Evolutionary conservation across 2,329 filamentous ascomycete species (phyloP).

Genomic region (Graphilbum ipis-grandicollis): DNA sequence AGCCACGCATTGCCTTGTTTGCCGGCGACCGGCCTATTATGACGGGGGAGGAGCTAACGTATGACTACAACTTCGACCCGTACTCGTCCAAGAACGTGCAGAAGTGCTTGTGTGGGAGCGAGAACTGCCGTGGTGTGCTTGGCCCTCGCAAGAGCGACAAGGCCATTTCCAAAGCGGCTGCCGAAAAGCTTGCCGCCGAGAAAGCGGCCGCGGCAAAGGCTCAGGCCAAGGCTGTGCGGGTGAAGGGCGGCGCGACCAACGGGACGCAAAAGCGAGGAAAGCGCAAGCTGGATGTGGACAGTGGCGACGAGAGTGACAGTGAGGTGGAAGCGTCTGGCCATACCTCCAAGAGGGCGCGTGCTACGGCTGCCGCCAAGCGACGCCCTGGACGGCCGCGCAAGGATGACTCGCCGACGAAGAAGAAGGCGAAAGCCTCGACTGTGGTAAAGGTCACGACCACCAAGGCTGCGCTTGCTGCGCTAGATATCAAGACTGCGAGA

Average conservation of each 20-base stretch:
- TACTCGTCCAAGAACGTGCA: slow-evolving; percentile 54
- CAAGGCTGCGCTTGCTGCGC: not conserved
- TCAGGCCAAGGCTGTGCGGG: not conserved
- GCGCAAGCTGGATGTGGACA: slow-evolving; percentile 4
- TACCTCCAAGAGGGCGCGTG: slow-evolving; percentile 5
- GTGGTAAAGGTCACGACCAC: slow-evolving; percentile 1
- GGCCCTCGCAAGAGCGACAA: slow-evolving; percentile 40
- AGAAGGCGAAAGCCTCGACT: not conserved
- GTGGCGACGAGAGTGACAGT: slow-evolving; percentile 3
- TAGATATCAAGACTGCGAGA: not conserved
- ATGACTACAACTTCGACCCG: slow-evolving; percentile 67
- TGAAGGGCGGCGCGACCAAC: not conserved
- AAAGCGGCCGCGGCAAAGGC: slow-evolving; percentile 5
- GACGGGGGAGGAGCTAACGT: slow-evolving; percentile 91
- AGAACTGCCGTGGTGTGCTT: slow-evolving; percentile 46
- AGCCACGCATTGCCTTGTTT: slow-evolving; percentile 92
- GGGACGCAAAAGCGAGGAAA: slow-evolving; percentile 1
- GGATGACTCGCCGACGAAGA: not conserved
- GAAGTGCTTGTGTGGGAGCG: slow-evolving; percentile 44
- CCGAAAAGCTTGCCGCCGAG: slow-evolving; percentile 1
- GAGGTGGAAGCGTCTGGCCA: not conserved
- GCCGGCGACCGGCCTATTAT: slow-evolving; percentile 77
- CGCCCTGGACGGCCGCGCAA: slow-evolving; percentile 1
- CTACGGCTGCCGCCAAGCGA: not conserved
- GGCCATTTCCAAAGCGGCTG: slow-evolving; percentile 1